Base-by-base conservation (phyloP, 106 monocot genomes). In the Allium cepa region DNA sequence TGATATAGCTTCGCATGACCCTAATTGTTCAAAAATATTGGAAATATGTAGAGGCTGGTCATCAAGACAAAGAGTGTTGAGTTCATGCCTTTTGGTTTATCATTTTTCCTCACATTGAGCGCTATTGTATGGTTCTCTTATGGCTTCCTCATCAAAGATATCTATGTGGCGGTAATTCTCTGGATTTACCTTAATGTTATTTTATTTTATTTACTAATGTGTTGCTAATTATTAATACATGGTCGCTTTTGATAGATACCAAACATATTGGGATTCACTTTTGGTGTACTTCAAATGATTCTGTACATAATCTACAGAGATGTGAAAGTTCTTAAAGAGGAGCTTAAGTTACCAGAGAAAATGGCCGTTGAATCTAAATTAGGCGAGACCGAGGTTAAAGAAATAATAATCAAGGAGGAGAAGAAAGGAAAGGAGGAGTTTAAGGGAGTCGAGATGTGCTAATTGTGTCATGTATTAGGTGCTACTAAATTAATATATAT, bases 61-160 rank as follows among this genome's bases (percentile, higher is more conserved):
- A 82, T 89, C 26, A 71, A 70, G 7, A 89, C 88, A 3, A 85
- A 78, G 74, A 89, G 88, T 50, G 88, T 85, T 11, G 85, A 89
- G 72, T 89, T 75, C 82, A 89, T 89, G 80, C 80, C 76, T 76
- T 81, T 56, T 45, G 36, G 13, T 10, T 63, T 81, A 15, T 81
- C 80, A 10, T 76, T 76, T 63, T 81, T 68, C 67, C 76, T 81
- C 62, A 81, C 76, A 5, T 27, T 81, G 56, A 72, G 80, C 49
- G 80, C 80, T 0, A 63, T 81, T 0, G 72, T 72, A 10, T 81
- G 80, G 80, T 76, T 81, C 76, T 18, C 45, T 16, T 81, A 81
- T 18, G 80, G 80, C 11, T 11, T 71, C 7, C 62, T 81, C 7
- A 76, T 59, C 15, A 76, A 63, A 66, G 80, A 81, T 50, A 49